These are phyloP conservation scores for Phytophthora macrochlamydospora DNA, from an alignment of 352 stramenopile genomes.

Conservation along the genomic window DNA sequence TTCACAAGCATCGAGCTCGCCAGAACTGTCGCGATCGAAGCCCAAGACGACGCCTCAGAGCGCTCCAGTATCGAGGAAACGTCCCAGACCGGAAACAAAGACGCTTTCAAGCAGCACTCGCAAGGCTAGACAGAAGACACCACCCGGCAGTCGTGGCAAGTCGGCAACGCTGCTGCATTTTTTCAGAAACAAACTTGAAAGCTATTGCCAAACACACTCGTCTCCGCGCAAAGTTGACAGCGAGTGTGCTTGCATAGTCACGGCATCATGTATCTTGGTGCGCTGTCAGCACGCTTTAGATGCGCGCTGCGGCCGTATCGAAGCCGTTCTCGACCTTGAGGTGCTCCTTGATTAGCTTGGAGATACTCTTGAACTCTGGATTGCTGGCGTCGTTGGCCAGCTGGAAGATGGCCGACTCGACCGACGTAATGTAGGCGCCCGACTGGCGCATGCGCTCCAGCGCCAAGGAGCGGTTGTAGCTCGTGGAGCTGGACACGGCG, in stretches of 20 bases:
- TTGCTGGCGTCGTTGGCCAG: slow-evolving; percentile 92
- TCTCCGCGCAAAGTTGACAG: background rate
- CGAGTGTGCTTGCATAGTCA: background rate
- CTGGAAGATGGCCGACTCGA: slow-evolving; percentile 96
- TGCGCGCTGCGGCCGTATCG: slow-evolving; percentile 21
- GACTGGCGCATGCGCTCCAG: slow-evolving; percentile 92
- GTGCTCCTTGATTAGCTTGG: slow-evolving; percentile 95
- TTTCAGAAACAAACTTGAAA: slow-evolving; percentile 39
- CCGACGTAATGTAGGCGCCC: slow-evolving; percentile 95
- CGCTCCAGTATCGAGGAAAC: slow-evolving; percentile 29
- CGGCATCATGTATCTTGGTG: background rate
- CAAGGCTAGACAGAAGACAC: slow-evolving; percentile 17
- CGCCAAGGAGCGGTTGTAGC: slow-evolving; percentile 92
- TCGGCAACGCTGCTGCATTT: slow-evolving; percentile 49
- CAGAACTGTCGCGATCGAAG: background rate
- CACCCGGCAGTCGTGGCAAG: slow-evolving; percentile 7
- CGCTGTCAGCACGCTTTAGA: background rate
- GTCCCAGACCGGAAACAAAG: slow-evolving; percentile 17
- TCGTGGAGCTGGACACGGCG: slow-evolving; percentile 90
- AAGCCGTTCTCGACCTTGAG: slow-evolving; percentile 67
- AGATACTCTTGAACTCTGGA: slow-evolving; percentile 94
- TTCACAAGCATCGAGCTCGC: slow-evolving; percentile 5
- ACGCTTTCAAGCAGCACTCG: slow-evolving; percentile 13
- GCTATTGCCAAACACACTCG: slow-evolving; percentile 7
- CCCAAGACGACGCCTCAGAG: slow-evolving; percentile 19